These are phyloP conservation scores for Aspergillus aculeatinus DNA, from an alignment of 2,329 filamentous ascomycete genomes.

Conservation along the genomic window DNA sequence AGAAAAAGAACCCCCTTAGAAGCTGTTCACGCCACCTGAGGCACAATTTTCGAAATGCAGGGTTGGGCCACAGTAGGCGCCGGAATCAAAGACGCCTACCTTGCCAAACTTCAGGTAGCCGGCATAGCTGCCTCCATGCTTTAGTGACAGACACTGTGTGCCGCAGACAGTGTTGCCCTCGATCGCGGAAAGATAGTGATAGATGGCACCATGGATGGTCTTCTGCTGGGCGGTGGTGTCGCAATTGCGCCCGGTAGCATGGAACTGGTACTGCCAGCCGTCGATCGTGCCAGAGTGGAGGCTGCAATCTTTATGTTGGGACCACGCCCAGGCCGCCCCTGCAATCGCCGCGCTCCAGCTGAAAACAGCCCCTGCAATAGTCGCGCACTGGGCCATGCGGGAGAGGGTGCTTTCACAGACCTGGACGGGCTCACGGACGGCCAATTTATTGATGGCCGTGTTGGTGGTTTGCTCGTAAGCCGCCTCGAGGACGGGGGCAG, in stretches of 20 bases:
- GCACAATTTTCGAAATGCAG: neutral
- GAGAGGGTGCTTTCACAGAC: neutral
- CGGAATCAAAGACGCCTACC: neutral
- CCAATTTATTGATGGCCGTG: neutral
- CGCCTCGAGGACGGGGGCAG: neutral
- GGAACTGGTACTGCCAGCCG: neutral
- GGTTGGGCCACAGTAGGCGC: neutral
- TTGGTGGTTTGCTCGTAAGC: neutral
- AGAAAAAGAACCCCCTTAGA: neutral
- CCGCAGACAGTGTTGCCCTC: slow-evolving; percentile 8
- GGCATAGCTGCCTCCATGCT: neutral
- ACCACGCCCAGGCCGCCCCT: neutral
- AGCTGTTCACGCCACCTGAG: neutral
- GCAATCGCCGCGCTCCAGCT: neutral
- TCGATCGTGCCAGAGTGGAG: neutral
- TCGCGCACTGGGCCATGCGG: neutral
- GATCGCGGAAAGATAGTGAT: slow-evolving; percentile 1
- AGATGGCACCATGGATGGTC: slow-evolving; percentile 6
- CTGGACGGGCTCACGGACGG: neutral
- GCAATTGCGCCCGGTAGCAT: slow-evolving; percentile 9
- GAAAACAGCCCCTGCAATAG: neutral
- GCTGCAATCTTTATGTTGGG: neutral
- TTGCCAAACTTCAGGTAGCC: neutral
- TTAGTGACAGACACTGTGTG: slow-evolving; percentile 7
- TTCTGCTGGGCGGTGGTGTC: slow-evolving; percentile 8